Conservation (phyloP, 202 grass and related monocot genomes). For the Bolboschoenoplectus hybrid region DNA sequence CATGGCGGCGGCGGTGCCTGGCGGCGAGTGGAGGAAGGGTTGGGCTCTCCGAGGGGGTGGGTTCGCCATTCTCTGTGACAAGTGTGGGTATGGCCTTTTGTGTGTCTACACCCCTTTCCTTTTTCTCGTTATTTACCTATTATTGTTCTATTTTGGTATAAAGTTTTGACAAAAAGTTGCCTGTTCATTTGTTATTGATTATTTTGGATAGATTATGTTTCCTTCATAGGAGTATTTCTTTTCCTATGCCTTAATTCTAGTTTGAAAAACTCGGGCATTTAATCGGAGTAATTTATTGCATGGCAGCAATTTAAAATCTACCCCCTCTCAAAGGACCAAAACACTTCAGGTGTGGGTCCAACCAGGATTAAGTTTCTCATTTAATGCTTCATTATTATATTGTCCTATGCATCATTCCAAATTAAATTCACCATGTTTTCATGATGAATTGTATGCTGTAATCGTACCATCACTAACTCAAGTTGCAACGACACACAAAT, state of each 20-base stretch:
- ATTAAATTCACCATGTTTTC: conserved; percentile 23
- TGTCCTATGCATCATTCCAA: not conserved
- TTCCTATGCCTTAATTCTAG: not conserved
- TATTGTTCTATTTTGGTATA: conserved; percentile 18
- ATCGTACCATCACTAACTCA: not conserved
- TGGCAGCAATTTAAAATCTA: conserved; percentile 5
- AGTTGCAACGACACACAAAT: conserved; percentile 12
- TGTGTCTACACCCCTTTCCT: not conserved
- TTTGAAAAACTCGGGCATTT: not conserved
- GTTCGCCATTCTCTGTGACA: conserved; percentile 80
- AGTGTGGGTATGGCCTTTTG: conserved; percentile 77
- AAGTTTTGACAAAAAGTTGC: not conserved
- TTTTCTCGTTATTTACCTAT: not conserved
- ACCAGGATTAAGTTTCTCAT: conserved; percentile 18
- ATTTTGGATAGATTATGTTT: conserved; percentile 10
- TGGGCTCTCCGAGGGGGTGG: conserved; percentile 86
- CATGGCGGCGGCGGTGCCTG: conserved; percentile 31
- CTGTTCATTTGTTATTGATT: conserved; percentile 4
- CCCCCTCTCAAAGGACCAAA: not conserved
- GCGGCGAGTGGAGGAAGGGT: conserved; percentile 81
- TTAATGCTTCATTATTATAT: conserved; percentile 25
- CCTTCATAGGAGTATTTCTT: not conserved
- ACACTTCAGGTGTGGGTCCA: not conserved
- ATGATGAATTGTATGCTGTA: not conserved
- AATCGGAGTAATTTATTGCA: conserved; percentile 10